These are phyloP conservation scores for Trichoderma sp. DNA, from an alignment of 2,329 filamentous ascomycete genomes.

Conservation along the genomic window DNA sequence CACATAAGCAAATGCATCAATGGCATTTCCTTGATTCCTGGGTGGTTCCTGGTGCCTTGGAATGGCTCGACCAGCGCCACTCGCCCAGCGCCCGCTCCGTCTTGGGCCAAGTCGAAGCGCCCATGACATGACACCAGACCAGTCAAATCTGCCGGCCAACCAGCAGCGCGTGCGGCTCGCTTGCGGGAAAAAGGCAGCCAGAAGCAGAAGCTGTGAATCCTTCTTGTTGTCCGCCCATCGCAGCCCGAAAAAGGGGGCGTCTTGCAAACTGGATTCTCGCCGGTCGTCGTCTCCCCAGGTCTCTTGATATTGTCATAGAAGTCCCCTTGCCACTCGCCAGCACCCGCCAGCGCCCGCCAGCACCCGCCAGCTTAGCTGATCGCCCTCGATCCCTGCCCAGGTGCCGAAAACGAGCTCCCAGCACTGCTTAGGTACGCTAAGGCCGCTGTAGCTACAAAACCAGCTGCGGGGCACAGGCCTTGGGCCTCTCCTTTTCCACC, in stretches of 20 bases:
- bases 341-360: neutral
- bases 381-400: neutral
- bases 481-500: slow-evolving; percentile 30
- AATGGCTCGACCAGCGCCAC: neutral
- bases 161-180: slow-evolving; percentile 3
- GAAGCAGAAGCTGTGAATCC: neutral
- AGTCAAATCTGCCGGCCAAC: slow-evolving; percentile 6
- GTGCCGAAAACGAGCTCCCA: neutral
- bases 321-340: neutral
- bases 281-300: too few relatives aligned
- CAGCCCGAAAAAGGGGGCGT: neutral
- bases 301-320: too few relatives aligned
- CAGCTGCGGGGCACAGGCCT: slow-evolving; percentile 22
- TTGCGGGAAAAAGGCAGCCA: slow-evolving; percentile 9
- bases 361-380: neutral
- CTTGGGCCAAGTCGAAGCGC: slow-evolving; percentile 3
- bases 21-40: neutral
- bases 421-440: slow-evolving; percentile 6
- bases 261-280: neutral
- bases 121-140: slow-evolving; percentile 16
- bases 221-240: neutral
- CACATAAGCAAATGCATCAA: too few relatives aligned
- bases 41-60: slow-evolving; percentile 16
- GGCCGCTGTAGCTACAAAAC: slow-evolving; percentile 18
- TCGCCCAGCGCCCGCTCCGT: slow-evolving; percentile 10